Percentiles rank a stretch among this genome's conserved stretches.
phyloP scores from a whole-genome alignment of 176 grass and related monocot genomes.

The Calamus simplicifolius region DNA sequence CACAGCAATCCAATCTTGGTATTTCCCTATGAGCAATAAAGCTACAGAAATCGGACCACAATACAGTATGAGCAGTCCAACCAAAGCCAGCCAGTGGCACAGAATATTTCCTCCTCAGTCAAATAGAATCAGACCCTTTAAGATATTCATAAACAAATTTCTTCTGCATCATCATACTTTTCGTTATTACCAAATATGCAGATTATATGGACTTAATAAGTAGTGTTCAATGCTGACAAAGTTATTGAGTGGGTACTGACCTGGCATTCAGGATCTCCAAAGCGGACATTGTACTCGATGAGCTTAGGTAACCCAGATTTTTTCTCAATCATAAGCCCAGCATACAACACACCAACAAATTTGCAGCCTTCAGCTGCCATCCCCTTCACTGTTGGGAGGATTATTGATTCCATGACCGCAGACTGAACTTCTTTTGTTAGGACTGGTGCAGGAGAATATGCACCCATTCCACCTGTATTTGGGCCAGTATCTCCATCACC shows the following conservation, averaged over 20 bases:
- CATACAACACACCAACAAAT: constrained; percentile 82
- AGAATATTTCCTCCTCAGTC: too few relatives aligned
- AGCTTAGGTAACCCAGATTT: constrained; percentile 77
- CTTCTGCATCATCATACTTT: too few relatives aligned
- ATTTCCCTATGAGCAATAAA: too few relatives aligned
- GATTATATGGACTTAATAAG: too few relatives aligned
- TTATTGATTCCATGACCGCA: constrained; percentile 75
- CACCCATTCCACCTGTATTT: constrained; percentile 93
- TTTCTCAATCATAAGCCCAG: constrained; percentile 92
- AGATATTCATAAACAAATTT: too few relatives aligned
- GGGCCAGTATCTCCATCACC: constrained; percentile 81
- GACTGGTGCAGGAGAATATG: constrained; percentile 84
- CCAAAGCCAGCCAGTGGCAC: too few relatives aligned
- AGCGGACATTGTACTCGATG: constrained; percentile 87
- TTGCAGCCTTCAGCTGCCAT: constrained; percentile 83
- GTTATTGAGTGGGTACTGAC: constrained; percentile 28
- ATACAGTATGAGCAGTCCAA: too few relatives aligned
- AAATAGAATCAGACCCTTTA: too few relatives aligned
- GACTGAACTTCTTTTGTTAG: constrained; percentile 58
- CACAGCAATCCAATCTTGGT: too few relatives aligned
- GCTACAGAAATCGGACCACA: too few relatives aligned
- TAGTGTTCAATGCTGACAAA: too few relatives aligned
- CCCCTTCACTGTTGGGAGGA: constrained; percentile 72
- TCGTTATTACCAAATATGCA: too few relatives aligned
- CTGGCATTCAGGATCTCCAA: constrained; percentile 94